Base-by-base conservation (phyloP, 371 early-diverging fungal genomes). In the Mortierella sp. region DNA sequence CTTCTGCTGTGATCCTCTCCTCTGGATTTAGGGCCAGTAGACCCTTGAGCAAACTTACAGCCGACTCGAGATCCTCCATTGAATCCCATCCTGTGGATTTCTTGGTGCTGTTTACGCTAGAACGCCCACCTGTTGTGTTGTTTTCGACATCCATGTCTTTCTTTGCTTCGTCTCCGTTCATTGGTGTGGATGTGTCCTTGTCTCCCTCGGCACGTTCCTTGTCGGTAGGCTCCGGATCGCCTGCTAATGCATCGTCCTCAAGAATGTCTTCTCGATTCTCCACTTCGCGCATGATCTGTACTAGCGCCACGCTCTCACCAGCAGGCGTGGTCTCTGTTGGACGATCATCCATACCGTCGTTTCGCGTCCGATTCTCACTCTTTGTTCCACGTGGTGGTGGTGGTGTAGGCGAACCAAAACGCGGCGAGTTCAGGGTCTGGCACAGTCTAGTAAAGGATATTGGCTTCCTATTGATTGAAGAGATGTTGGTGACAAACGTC, bases 401-500 rank as follows among this genome's bases (percentile, higher is more conserved):
- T 7, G 34, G 34, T 13, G 56, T 57, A 74, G 62, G 54, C 25
- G 46, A 17, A 44, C 51, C 45, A 45, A 79, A 34, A 50, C 82
- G 52, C 60, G 63, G 28, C 41, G 76, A 65, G 78, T 85, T 43
- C 67, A 80, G n/a, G 44, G 73, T 24, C 80, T 74, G 46, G 73
- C 82, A 77, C 37, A 85, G 28, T 60, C 79, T 62, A 50, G 63
- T 25, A 27, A 87, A 70, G 0, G 82, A 60, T 17, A 84, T 71
- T 21, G 80, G 73, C 16, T 73, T 51, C 1, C 74, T 72, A 22
- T 82, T 83, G 39, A 92, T 66, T 3, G 83, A 72, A 0, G 81
- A 76, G 9, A 92, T 79, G 43, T 87, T 90, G 2, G 87, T 88
- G 41, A 82, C 60, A 43, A 91, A 90, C 0, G 81, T 81, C 21